These are phyloP conservation scores for Nigrospora osmanthi DNA, from an alignment of 2,329 filamentous ascomycete species.

Conservation along the genomic window DNA sequence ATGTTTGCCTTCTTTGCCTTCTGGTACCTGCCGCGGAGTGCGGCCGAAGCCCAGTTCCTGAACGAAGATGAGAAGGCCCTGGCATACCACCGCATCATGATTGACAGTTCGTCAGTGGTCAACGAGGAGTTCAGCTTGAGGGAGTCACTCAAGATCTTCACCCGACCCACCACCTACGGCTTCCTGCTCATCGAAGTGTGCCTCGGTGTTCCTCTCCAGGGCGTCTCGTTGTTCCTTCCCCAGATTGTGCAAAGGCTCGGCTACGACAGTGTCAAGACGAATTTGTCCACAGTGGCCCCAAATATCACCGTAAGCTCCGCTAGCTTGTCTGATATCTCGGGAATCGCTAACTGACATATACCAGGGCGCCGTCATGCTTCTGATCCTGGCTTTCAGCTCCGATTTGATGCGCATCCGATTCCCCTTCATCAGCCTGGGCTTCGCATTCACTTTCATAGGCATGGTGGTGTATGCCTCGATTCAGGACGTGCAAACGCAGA, in stretches of 20 bases:
- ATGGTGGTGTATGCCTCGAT: constrained; percentile 75
- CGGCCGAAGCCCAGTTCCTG: constrained; percentile 58
- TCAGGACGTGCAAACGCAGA: constrained; percentile 47
- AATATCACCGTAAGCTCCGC: constrained; percentile 47
- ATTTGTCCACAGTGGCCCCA: constrained; percentile 75
- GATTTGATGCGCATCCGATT: constrained; percentile 61
- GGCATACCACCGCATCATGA: constrained; percentile 65
- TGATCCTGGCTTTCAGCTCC: constrained; percentile 64
- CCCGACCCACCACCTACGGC: constrained; percentile 36
- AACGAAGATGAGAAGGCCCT: constrained; percentile 57
- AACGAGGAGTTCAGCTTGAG: constrained; percentile 42
- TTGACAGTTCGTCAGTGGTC: constrained; percentile 61
- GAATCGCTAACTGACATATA: too few species aligned
- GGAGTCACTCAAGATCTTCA: constrained; percentile 45
- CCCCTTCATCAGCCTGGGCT: constrained; percentile 68
- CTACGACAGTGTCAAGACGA: constrained; percentile 51
- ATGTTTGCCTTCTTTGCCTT: constrained; percentile 56
- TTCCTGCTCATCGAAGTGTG: constrained; percentile 49
- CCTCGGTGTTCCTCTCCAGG: constrained; percentile 51
- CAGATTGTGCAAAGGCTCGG: constrained; percentile 45
- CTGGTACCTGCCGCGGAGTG: constrained; percentile 60
- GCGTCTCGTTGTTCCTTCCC: constrained; percentile 44
- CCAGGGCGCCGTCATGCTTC: constrained; percentile 59
- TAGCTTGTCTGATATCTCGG: too few species aligned
- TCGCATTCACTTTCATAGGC: constrained; percentile 65